Evolutionary conservation across 805 yeast genomes (phyloP).

Genomic region (Jamesozyma lodderae): DNA sequence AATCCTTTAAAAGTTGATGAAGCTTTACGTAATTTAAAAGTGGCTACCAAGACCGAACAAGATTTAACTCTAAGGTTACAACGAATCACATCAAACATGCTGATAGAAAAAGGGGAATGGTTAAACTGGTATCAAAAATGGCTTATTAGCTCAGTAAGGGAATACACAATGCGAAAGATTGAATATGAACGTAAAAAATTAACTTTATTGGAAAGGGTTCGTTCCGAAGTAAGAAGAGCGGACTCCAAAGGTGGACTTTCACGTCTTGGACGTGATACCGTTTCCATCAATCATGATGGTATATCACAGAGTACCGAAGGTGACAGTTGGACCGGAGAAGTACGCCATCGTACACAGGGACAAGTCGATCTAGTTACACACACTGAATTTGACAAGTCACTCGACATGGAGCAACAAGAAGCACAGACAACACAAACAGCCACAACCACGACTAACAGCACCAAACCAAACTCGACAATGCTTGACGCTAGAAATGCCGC

Average conservation of each 20-base stretch:
- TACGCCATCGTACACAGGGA: constrained; percentile 22
- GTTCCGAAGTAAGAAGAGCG: constrained; percentile 63
- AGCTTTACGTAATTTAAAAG: constrained; percentile 70
- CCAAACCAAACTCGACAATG: constrained; percentile 8
- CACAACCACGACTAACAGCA: not conserved
- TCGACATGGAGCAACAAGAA: too few species aligned
- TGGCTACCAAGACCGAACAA: constrained; percentile 68
- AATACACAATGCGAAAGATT: constrained; percentile 58
- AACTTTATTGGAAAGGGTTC: constrained; percentile 58
- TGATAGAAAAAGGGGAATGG: constrained; percentile 51
- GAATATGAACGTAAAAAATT: constrained; percentile 81
- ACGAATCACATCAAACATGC: constrained; percentile 78
- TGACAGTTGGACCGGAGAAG: constrained; percentile 54
- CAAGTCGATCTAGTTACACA: constrained; percentile 15
- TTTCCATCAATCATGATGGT: constrained; percentile 12
- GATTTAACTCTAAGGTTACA: constrained; percentile 68
- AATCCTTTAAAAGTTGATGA: constrained; percentile 88
- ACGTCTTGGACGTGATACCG: constrained; percentile 51
- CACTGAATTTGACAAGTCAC: constrained; percentile 20
- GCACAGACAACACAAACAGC: not conserved
- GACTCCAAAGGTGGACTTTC: constrained; percentile 76
- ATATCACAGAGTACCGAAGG: constrained; percentile 42
- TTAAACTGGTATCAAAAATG: constrained; percentile 48
- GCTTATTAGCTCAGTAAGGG: constrained; percentile 45
- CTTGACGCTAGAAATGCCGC: constrained; percentile 85